phyloP scores from a whole-genome alignment of 2,329 filamentous ascomycete genomes.

The Fusarium brachygibbosum region DNA sequence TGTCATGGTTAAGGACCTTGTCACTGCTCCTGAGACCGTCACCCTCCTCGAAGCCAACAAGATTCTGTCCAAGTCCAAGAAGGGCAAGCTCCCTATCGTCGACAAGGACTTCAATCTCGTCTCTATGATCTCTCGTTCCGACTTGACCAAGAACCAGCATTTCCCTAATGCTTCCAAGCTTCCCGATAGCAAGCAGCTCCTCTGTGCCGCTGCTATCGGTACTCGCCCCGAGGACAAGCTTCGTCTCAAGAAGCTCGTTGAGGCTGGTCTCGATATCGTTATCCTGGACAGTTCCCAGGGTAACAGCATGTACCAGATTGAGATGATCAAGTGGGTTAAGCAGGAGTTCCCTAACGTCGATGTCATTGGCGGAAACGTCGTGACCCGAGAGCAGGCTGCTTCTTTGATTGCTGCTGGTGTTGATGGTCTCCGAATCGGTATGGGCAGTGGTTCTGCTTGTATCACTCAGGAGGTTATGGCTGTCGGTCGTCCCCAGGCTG shows the following conservation, averaged over 20 bases:
- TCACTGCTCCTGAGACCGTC: conserved; percentile 87
- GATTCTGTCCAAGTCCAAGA: conserved; percentile 95
- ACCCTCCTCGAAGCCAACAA: conserved; percentile 90
- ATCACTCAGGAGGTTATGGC: conserved; percentile 99
- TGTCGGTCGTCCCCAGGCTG: conserved; percentile 94
- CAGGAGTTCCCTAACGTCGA: conserved; percentile 85
- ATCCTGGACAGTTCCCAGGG: conserved; percentile 97
- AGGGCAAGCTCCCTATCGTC: conserved; percentile 96
- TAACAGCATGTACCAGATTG: conserved; percentile 98
- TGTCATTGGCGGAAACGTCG: conserved; percentile 98
- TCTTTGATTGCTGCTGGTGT: conserved; percentile 91
- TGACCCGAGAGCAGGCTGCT: conserved; percentile 96
- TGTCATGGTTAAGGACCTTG: conserved; percentile 95
- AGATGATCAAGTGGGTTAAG: conserved; percentile 98
- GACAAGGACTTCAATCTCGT: conserved; percentile 87
- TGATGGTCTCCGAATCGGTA: conserved; percentile 97
- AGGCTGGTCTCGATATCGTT: conserved; percentile 95
- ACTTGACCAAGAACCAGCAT: conserved; percentile 98
- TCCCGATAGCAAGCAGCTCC: conserved; percentile 95
- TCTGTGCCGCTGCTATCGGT: conserved; percentile 94
- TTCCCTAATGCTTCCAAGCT: conserved; percentile 97
- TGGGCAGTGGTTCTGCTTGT: conserved; percentile 98
- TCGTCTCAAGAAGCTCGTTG: conserved; percentile 87
- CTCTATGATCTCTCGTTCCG: conserved; percentile 92
- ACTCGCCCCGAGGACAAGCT: conserved; percentile 93